Evolutionary conservation across 2,329 filamentous ascomycete genomes (phyloP).

Genomic region (Epicoccum sorghinum): DNA sequence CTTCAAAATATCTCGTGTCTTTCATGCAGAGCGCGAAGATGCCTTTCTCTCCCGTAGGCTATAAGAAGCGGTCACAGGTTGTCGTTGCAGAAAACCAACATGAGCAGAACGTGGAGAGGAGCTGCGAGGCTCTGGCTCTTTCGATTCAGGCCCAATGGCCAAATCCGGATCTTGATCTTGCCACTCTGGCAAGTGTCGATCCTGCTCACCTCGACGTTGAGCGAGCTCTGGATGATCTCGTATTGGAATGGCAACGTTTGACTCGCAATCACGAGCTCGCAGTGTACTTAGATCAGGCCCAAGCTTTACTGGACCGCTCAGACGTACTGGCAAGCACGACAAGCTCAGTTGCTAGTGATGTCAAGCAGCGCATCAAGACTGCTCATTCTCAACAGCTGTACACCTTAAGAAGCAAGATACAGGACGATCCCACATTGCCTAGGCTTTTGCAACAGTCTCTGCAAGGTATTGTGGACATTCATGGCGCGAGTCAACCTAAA

Average conservation of each 20-base stretch:
- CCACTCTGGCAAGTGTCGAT: slow-evolving; percentile 34
- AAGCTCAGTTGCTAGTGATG: background rate
- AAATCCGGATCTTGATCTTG: slow-evolving; percentile 40
- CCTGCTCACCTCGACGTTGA: slow-evolving; percentile 42
- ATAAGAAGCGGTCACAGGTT: slow-evolving; percentile 34
- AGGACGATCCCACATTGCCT: background rate
- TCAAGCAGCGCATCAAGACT: background rate
- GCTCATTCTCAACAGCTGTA: background rate
- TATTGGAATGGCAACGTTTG: slow-evolving; percentile 56
- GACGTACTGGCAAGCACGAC: background rate
- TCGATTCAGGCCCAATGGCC: slow-evolving; percentile 51
- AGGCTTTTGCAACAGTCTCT: background rate
- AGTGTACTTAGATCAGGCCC: slow-evolving; percentile 52
- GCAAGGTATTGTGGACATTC: background rate
- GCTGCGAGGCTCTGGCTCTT: slow-evolving; percentile 49
- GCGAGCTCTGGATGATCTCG: slow-evolving; percentile 49
- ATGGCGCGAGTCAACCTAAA: too few species aligned
- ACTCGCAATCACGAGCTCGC: slow-evolving; percentile 57
- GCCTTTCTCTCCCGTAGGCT: slow-evolving; percentile 34
- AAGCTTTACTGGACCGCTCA: slow-evolving; percentile 41
- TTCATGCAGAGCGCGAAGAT: slow-evolving; percentile 36
- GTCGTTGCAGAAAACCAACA: slow-evolving; percentile 32
- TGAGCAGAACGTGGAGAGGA: slow-evolving; percentile 23
- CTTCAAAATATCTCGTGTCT: slow-evolving; percentile 4
- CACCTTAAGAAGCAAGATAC: background rate